Evolutionary conservation across 805 yeast species (phyloP).

Genomic region (Wickerhamiella nectarea): DNA sequence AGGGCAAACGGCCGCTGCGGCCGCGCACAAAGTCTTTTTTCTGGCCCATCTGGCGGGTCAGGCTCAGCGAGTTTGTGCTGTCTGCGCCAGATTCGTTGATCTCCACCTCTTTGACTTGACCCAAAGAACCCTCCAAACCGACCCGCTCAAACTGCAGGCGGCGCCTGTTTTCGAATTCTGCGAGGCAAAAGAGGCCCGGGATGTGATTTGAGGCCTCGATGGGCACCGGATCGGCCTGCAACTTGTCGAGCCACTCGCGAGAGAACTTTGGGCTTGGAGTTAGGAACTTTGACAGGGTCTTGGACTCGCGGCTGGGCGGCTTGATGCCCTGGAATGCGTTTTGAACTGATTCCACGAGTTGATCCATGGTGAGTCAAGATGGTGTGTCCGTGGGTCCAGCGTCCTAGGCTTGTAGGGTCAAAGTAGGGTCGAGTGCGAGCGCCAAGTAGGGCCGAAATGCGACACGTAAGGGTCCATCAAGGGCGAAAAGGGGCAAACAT

Average conservation of each 20-base stretch:
- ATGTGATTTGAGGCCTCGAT: constrained; percentile 29
- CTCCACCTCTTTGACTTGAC: constrained; percentile 49
- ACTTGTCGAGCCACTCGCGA: constrained; percentile 56
- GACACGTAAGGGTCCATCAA: too few relatives aligned
- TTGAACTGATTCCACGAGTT: too few relatives aligned
- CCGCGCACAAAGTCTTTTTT: constrained; percentile 56
- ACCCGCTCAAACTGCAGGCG: constrained; percentile 51
- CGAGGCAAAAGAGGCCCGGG: constrained; percentile 40
- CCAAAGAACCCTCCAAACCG: constrained; percentile 65
- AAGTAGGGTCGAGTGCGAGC: too few relatives aligned
- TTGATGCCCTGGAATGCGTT: constrained; percentile 1
- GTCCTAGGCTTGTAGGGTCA: too few relatives aligned
- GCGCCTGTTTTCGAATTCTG: constrained; percentile 50
- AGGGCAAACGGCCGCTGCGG: constrained; percentile 63
- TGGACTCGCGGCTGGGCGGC: background rate
- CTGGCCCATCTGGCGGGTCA: constrained; percentile 53
- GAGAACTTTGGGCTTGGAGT: constrained; percentile 50
- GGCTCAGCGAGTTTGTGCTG: constrained; percentile 57
- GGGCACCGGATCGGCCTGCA: constrained; percentile 34
- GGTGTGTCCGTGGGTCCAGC: background rate
- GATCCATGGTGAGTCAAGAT: too few relatives aligned
- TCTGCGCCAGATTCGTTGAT: constrained; percentile 33
- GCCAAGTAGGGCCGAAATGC: too few relatives aligned
- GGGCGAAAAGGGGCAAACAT: too few relatives aligned
- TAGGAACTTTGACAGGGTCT: constrained; percentile 35